Conservation (phyloP, 257 asterid species). For the Solanum microdontum region DNA sequence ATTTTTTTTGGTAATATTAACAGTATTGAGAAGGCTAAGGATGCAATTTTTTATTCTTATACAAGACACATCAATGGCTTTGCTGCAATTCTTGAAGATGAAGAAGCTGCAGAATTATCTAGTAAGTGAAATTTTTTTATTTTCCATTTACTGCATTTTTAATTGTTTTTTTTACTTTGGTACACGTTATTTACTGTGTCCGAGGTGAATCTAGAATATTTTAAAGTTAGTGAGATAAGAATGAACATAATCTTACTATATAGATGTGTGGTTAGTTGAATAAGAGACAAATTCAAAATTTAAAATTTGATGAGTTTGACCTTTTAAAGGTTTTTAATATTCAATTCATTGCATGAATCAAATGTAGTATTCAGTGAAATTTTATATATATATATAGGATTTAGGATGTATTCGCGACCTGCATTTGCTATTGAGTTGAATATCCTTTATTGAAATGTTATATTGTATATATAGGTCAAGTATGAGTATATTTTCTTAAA, state of each 20-base stretch:
- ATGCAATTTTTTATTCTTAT: constrained; percentile 79
- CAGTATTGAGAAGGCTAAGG: constrained; percentile 58
- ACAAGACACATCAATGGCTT: constrained; percentile 85
- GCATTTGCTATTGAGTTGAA: no score
- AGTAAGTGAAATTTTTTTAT: constrained; percentile 23
- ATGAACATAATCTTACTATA: neutral
- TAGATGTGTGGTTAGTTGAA: neutral
- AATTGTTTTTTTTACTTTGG: neutral
- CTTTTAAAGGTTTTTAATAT: neutral
- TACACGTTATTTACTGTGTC: constrained; percentile 4
- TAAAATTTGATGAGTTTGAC: neutral
- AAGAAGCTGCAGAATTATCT: constrained; percentile 48
- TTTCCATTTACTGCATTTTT: neutral
- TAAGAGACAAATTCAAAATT: neutral
- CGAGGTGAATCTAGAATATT: constrained; percentile 27
- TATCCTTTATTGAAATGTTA: no score
- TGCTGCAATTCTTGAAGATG: constrained; percentile 76
- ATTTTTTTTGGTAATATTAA: neutral
- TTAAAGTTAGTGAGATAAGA: neutral
- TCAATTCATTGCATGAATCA: neutral
- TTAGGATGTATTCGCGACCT: neutral
- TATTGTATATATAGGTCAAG: neutral
- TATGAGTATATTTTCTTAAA: neutral
- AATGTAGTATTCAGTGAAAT: neutral
- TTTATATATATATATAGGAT: neutral